A percentile compares a stretch with the other conserved stretches of the same genome.
phyloP scores from a whole-genome alignment of 306 rosid species.

The Luffa aegyptiaca region DNA sequence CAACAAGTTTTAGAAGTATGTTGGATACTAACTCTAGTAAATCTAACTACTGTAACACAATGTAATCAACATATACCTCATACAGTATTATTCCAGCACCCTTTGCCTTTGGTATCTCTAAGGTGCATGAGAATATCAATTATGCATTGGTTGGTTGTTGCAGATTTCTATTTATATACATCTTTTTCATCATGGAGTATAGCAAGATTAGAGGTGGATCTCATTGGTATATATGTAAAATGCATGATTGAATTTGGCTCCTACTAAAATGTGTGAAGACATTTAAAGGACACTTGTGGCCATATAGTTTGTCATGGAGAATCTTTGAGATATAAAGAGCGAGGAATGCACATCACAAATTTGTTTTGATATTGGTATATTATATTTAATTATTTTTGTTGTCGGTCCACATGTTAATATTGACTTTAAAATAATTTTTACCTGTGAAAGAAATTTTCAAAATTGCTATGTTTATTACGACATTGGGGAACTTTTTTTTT shows the following conservation, averaged over 20 bases:
- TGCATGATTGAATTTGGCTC: background rate
- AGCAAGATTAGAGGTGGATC: background rate
- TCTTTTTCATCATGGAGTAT: background rate
- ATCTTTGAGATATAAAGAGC: background rate
- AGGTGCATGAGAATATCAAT: background rate
- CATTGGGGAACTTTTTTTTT: background rate
- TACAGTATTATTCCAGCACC: background rate
- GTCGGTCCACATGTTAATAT: background rate
- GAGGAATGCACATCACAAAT: background rate
- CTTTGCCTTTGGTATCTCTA: background rate
- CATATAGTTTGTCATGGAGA: background rate
- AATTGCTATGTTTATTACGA: background rate
- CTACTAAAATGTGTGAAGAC: background rate
- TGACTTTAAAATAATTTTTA: background rate
- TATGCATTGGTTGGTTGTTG: background rate
- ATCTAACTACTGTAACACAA: background rate
- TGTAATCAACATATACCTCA: background rate
- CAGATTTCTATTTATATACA: background rate
- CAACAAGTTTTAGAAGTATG: slow-evolving; percentile 89
- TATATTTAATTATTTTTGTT: background rate
- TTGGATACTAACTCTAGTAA: slow-evolving; percentile 23
- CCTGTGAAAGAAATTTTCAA: background rate
- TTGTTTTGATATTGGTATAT: background rate
- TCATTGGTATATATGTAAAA: background rate
- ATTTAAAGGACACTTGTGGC: background rate